Evolutionary conservation across 768 basidiomycete species (phyloP), one percentile per base, ranked within the genome.

Genomic region (Pulveroboletus sp.): DNA sequence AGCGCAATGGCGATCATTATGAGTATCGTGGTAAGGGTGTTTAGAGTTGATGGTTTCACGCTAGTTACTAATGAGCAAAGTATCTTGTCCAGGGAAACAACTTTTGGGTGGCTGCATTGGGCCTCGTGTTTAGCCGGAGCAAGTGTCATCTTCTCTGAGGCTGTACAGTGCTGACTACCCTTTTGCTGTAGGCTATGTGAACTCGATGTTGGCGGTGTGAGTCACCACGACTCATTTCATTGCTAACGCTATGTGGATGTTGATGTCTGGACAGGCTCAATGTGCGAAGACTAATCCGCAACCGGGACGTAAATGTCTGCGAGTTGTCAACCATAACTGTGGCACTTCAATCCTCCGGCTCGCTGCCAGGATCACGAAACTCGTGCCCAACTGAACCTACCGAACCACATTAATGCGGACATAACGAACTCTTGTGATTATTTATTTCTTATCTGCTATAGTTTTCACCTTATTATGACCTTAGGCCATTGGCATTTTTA

Each of bases 201-300:
- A 52, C 36, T 56, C 56, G 9, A 49, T 57, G 56, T 8, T 57
- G 7, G 50, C 50, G 2, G 50, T 52, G 54, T 52, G 25, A 46
- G 55, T 52, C 8, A 9, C 8, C 31, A 2, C 20, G n/a, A 14
- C 12, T 25, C 19, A 16, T 29, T 17, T n/a, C 20, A 12, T 36
- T 3, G 6, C 25, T 9, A 11, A 29, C 27, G 6, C 9, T 10
- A 20, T 10, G 2, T 20, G 12, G n/a, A 37, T 6, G 9, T 12
- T 13, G 23, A 43, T 29, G 27, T 23, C 50, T 5, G 14, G n/a
- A 34, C 37, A 53, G 45, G 45, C 53, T 55, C 16, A 53, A 55
- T 37, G 45, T 38, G 16, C 53, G 52, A 14, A 49, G 38, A 46
- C 25, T 21, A 10, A 50, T 55, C 12, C 53, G 53, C n/a, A 47